Evolutionary conservation across 768 basidiomycete genomes (phyloP).

Genomic region (Dentipellis sp.): DNA sequence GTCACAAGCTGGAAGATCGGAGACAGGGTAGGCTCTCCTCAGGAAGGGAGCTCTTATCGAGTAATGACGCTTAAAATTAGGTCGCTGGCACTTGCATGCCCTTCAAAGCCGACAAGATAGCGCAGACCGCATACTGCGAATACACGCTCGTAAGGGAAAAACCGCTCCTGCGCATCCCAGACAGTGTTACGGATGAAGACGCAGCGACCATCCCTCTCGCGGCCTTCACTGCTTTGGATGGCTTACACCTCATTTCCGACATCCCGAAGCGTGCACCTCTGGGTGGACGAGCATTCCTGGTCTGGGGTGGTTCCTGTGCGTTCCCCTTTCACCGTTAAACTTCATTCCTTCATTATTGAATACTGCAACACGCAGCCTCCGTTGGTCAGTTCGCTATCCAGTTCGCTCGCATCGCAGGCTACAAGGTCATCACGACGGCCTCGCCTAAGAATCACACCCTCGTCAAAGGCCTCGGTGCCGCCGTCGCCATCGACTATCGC

Average conservation of each 20-base stretch:
- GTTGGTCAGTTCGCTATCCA: conserved; percentile 22
- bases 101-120: no score
- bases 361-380: not conserved
- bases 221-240: not conserved
- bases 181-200: not conserved
- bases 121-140: not conserved
- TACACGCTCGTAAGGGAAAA: not conserved
- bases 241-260: not conserved
- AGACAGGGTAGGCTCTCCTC: not conserved
- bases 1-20: not conserved
- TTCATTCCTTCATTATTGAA: not conserved
- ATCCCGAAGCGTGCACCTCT: not conserved
- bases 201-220: not conserved
- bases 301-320: conserved; percentile 1
- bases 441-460: conserved; percentile 25
- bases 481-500: conserved; percentile 23
- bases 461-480: conserved; percentile 27
- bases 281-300: not conserved
- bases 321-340: not conserved
- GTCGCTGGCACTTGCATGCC: not conserved
- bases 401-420: conserved; percentile 23
- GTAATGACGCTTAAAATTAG: not conserved
- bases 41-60: no score
- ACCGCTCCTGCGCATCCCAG: not conserved
- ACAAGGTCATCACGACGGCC: conserved; percentile 26